Evolutionary conservation across 1,139 yeast species (phyloP).

Genomic region (Arxiozyma telluris): DNA sequence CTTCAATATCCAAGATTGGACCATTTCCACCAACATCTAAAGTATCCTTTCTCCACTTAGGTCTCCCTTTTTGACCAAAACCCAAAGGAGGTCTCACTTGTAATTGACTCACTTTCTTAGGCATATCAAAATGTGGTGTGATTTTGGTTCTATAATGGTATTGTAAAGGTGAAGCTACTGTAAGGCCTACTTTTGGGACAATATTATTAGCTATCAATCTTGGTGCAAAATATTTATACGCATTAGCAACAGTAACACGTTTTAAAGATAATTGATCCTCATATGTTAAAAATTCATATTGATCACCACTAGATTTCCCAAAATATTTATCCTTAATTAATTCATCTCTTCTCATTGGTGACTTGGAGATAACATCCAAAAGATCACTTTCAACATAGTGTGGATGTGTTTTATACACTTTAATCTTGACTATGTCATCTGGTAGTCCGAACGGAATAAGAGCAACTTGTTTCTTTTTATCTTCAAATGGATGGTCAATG

Average conservation of each 20-base stretch:
- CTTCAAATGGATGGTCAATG: constrained; percentile 46
- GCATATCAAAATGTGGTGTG: constrained; percentile 91
- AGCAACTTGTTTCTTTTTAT: constrained; percentile 37
- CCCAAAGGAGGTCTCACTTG: constrained; percentile 64
- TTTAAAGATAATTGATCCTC: constrained; percentile 64
- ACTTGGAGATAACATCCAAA: constrained; percentile 39
- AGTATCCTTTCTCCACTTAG: constrained; percentile 48
- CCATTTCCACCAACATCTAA: constrained; percentile 40
- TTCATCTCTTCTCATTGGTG: constrained; percentile 46
- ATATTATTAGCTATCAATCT: constrained; percentile 33
- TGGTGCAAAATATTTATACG: constrained; percentile 69
- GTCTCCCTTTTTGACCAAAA: constrained; percentile 78
- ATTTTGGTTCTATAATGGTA: constrained; percentile 80
- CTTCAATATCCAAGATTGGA: constrained; percentile 77
- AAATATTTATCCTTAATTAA: constrained; percentile 64
- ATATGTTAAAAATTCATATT: constrained; percentile 74
- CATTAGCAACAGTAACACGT: constrained; percentile 66
- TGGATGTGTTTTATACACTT: constrained; percentile 72
- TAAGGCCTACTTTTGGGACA: constrained; percentile 53
- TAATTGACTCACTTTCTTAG: constrained; percentile 33
- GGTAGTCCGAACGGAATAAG: constrained; percentile 82
- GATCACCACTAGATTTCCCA: constrained; percentile 84
- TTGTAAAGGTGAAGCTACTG: constrained; percentile 73
- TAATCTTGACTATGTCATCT: constrained; percentile 66
- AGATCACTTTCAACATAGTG: constrained; percentile 69